Conservation (phyloP, 345 rosid genomes). For the Arabidopsis suecica region DNA sequence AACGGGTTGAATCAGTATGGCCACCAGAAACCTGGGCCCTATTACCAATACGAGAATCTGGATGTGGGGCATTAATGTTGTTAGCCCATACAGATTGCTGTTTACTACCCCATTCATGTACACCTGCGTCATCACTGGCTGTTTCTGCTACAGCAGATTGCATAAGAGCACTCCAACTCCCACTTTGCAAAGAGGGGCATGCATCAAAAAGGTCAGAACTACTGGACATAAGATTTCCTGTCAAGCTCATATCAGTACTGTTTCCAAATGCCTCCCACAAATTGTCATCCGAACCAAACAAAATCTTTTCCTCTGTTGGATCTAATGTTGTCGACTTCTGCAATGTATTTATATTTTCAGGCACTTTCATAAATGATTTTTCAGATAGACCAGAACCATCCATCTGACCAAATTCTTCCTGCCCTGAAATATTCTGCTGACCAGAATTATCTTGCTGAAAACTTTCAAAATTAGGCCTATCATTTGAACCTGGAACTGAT, state of each 20-base stretch:
- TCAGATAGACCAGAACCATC: conserved; percentile 52
- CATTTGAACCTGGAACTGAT: conserved; percentile 50
- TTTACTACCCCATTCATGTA: conserved; percentile 28
- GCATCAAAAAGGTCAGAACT: conserved; percentile 53
- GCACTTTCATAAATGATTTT: conserved; percentile 52
- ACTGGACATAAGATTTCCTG: conserved; percentile 55
- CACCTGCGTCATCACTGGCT: conserved; percentile 52
- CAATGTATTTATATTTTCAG: conserved; percentile 44
- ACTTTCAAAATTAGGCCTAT: conserved; percentile 42
- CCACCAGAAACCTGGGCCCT: conserved; percentile 9
- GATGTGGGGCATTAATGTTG: conserved; percentile 16
- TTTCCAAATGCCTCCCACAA: conserved; percentile 80
- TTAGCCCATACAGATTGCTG: conserved; percentile 29
- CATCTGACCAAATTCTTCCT: conserved; percentile 50
- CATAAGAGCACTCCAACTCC: conserved; percentile 99
- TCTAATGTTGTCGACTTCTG: conserved; percentile 73
- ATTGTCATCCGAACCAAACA: conserved; percentile 89
- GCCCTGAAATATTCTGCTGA: conserved; percentile 47
- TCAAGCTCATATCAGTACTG: conserved; percentile 50
- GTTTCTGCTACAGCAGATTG: conserved; percentile 97
- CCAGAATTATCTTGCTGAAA: conserved; percentile 51
- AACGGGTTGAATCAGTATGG: conserved; percentile 49
- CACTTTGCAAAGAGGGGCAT: conserved; percentile 82
- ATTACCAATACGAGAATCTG: not conserved
- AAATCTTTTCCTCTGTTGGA: conserved; percentile 86